Evolutionary conservation across 768 basidiomycete species (phyloP).

Genomic region (Lenzites betulinus): DNA sequence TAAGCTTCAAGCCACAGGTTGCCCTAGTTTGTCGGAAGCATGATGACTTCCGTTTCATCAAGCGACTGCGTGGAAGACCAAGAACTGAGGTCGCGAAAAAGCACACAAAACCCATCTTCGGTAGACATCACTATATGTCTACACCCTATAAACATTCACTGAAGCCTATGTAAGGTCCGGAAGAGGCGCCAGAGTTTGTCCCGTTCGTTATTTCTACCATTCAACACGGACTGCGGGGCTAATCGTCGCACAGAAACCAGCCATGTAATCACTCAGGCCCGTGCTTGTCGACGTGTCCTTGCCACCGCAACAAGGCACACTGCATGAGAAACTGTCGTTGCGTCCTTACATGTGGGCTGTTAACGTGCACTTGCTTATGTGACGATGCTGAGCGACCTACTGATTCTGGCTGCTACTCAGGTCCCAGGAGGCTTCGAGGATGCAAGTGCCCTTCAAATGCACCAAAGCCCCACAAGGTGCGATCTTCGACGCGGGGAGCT

Average conservation of each 20-base stretch:
- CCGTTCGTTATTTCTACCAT: neutral
- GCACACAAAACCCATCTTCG: neutral
- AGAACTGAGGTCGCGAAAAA: neutral
- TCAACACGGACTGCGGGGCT: neutral
- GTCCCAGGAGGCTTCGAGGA: slow-evolving; percentile 55
- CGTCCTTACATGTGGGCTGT: slow-evolving; percentile 45
- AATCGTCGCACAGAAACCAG: slow-evolving; percentile 35
- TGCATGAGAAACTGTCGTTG: slow-evolving; percentile 63
- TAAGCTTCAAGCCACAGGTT: neutral
- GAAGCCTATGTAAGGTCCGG: neutral
- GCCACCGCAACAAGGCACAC: slow-evolving; percentile 49
- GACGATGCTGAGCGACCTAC: too few species aligned
- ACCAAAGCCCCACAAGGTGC: neutral
- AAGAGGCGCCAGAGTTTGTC: neutral
- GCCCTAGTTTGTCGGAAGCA: slow-evolving; percentile 1
- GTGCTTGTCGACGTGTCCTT: slow-evolving; percentile 52
- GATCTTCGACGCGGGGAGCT: slow-evolving; percentile 32
- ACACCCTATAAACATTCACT: neutral
- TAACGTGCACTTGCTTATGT: neutral
- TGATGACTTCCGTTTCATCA: neutral
- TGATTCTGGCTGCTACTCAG: slow-evolving; percentile 33
- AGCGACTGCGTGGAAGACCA: neutral
- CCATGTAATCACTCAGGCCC: slow-evolving; percentile 62
- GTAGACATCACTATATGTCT: neutral
- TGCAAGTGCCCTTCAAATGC: slow-evolving; percentile 46